phyloP scores from a whole-genome alignment of 2,329 filamentous ascomycete genomes.

The Exophiala sp. region DNA sequence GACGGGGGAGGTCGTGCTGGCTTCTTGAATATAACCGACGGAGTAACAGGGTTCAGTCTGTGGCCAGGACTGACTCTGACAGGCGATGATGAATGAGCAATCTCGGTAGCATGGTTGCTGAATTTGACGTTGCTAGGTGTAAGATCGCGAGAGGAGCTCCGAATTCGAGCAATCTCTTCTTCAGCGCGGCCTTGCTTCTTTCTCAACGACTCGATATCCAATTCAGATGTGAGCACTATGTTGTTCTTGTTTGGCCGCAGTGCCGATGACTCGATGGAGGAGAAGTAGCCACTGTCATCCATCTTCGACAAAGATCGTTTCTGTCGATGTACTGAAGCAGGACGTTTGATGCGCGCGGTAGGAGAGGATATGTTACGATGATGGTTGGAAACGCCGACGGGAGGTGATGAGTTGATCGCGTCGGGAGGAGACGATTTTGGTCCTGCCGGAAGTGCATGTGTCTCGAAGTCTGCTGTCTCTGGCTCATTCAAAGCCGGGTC shows the following conservation, averaged over 20 bases:
- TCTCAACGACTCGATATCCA: conserved; percentile 62
- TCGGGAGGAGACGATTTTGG: conserved; percentile 49
- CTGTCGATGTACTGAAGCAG: conserved; percentile 61
- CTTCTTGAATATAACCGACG: conserved; percentile 64
- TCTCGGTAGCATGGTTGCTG: conserved; percentile 36
- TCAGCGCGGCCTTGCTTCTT: conserved; percentile 82
- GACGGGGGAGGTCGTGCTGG: conserved; percentile 65
- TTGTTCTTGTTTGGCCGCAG: conserved; percentile 66
- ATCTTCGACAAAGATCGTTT: conserved; percentile 76
- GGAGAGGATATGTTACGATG: conserved; percentile 69
- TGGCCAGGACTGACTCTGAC: conserved; percentile 15
- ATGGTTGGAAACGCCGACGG: conserved; percentile 60
- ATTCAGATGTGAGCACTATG: conserved; percentile 69
- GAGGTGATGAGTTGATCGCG: conserved; percentile 83
- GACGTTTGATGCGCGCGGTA: conserved; percentile 39
- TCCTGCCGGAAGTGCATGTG: conserved; percentile 30
- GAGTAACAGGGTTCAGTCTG: conserved; percentile 21
- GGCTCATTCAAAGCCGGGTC: conserved; percentile 59
- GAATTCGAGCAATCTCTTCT: conserved; percentile 89
- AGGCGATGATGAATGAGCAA: conserved; percentile 25
- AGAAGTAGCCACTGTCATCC: conserved; percentile 96
- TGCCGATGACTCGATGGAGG: conserved; percentile 87
- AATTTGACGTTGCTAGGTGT: conserved; percentile 66
- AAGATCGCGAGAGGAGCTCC: conserved; percentile 80
- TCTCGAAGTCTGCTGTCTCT: conserved; percentile 43